Evolutionary conservation across 2,329 filamentous ascomycete species (phyloP).

Genomic region (Scedosporium boydii): DNA sequence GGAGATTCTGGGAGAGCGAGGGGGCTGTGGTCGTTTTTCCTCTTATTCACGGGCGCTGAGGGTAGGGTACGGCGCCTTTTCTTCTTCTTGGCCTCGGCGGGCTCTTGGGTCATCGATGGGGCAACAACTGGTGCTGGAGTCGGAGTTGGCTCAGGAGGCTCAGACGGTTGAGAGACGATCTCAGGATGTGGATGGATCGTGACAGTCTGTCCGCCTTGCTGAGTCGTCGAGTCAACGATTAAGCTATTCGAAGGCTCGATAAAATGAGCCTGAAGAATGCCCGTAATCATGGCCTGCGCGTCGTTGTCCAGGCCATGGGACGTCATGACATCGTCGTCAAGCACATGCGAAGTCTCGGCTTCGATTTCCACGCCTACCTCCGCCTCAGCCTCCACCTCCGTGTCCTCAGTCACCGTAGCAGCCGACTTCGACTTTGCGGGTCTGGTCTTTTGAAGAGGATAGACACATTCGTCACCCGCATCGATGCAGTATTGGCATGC

Average conservation of each 20-base stretch:
- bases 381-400: neutral
- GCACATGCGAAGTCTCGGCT: neutral
- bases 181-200: too few species aligned
- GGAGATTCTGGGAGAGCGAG: neutral
- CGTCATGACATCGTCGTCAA: neutral
- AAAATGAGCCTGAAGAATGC: neutral
- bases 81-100: neutral
- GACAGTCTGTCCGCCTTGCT: too few species aligned
- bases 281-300: neutral
- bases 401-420: neutral
- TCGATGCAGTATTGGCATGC: constrained; percentile 27
- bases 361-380: neutral
- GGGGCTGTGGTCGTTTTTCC: neutral
- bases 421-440: neutral
- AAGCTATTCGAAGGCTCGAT: neutral
- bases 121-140: neutral
- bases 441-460: constrained; percentile 17
- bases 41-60: neutral
- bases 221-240: neutral
- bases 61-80: neutral
- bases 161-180: neutral
- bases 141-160: neutral
- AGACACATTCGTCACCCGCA: constrained; percentile 25
- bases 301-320: neutral
- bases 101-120: neutral